A percentile compares a stretch with the other conserved stretches of the same genome.
Evolutionary conservation across 2,329 filamentous ascomycete species (phyloP).

Genomic region (Cytospora mali): DNA sequence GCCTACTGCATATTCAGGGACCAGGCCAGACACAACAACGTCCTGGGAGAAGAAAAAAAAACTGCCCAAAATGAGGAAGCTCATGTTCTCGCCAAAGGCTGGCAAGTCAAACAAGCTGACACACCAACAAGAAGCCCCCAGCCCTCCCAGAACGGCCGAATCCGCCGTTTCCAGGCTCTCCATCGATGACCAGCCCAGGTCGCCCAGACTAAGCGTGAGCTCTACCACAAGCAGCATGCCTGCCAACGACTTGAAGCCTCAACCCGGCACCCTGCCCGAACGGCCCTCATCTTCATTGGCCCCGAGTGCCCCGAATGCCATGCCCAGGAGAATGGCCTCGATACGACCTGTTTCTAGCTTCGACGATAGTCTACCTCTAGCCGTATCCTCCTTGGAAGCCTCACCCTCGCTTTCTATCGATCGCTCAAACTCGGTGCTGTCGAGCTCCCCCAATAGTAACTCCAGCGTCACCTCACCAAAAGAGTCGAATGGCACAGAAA

Average conservation of each 20-base stretch:
- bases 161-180: conserved; percentile 25
- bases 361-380: conserved; percentile 47
- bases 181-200: conserved; percentile 23
- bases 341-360: conserved; percentile 61
- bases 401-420: conserved; percentile 38
- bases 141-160: conserved; percentile 26
- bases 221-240: conserved; percentile 15
- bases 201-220: conserved; percentile 26
- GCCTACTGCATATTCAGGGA: conserved; percentile 22
- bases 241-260: conserved; percentile 25
- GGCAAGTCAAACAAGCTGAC: conserved; percentile 28
- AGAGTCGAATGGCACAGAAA: conserved; percentile 36
- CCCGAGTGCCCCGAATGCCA: conserved; percentile 30
- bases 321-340: conserved; percentile 41
- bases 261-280: conserved; percentile 31
- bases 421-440: conserved; percentile 52
- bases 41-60: conserved; percentile 18
- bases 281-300: conserved; percentile 33
- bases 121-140: conserved; percentile 27
- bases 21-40: conserved; percentile 25
- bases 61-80: conserved; percentile 28
- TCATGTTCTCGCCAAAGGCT: conserved; percentile 27
- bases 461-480: conserved; percentile 50
- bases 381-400: conserved; percentile 44
- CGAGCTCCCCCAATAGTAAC: conserved; percentile 59